These are phyloP conservation scores for Solanum raphanifolium DNA, from an alignment of 257 asterid species.

Conservation along the genomic window DNA sequence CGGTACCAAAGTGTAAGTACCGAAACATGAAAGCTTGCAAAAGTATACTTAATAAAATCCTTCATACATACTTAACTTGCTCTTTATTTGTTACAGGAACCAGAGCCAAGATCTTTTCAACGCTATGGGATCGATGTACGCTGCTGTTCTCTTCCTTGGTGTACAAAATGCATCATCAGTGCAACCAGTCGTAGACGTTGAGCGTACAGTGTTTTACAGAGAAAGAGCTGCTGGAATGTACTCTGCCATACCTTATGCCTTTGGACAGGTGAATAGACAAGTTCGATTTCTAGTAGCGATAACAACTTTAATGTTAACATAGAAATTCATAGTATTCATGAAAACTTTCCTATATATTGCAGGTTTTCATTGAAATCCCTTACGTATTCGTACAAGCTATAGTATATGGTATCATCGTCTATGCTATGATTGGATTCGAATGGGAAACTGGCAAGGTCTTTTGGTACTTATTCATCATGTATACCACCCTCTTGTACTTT, in stretches of 20 bases:
- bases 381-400: neutral
- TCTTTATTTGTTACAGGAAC: conserved; percentile 10
- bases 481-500: neutral
- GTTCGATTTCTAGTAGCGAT: neutral
- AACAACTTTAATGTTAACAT: neutral
- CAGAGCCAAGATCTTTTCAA: conserved; percentile 3
- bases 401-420: neutral
- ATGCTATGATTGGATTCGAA: conserved; percentile 8
- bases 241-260: conserved; percentile 28
- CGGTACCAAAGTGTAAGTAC: conserved; percentile 36
- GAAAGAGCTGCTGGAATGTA: conserved; percentile 41
- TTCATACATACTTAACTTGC: conserved; percentile 19
- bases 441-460: neutral
- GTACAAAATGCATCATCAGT: conserved; percentile 15
- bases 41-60: neutral
- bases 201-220: conserved; percentile 28
- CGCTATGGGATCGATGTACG: conserved; percentile 10
- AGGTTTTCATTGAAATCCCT: conserved; percentile 1
- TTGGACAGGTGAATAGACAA: conserved; percentile 22
- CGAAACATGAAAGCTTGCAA: neutral
- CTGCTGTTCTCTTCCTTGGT: conserved; percentile 11
- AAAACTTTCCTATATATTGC: neutral
- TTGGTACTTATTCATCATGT: conserved; percentile 3
- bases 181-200: conserved; percentile 36
- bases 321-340: neutral